Conservation (phyloP, 1,139 yeast genomes). For the Kluyveromyces marxianus region DNA sequence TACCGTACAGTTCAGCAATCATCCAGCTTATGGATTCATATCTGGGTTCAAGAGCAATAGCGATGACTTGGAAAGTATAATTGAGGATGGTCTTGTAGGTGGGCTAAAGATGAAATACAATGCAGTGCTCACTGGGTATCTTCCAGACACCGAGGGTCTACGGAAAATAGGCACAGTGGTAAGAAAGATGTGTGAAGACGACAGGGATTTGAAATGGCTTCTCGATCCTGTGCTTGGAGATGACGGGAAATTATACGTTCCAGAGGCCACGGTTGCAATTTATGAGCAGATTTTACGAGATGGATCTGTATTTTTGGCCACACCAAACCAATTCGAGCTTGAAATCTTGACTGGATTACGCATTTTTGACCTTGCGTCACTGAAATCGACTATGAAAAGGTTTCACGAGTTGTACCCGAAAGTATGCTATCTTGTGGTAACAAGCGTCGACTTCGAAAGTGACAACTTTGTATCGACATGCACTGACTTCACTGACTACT, state of each 20-base stretch:
- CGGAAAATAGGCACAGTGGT: conserved; percentile 30
- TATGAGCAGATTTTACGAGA: conserved; percentile 50
- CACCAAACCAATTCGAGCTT: conserved; percentile 90
- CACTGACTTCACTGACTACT: conserved; percentile 28
- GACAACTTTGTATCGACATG: conserved; percentile 46
- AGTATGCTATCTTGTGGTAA: conserved; percentile 60
- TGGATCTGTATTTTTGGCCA: conserved; percentile 55
- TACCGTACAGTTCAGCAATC: conserved; percentile 75
- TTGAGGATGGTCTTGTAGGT: conserved; percentile 42
- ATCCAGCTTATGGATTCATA: conserved; percentile 66
- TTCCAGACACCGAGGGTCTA: conserved; percentile 50
- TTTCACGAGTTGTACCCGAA: conserved; percentile 44
- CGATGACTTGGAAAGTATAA: conserved; percentile 35
- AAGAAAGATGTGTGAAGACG: conserved; percentile 13
- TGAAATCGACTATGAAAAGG: conserved; percentile 40
- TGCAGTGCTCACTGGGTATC: conserved; percentile 65
- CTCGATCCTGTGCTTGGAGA: conserved; percentile 96
- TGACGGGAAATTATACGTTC: conserved; percentile 74
- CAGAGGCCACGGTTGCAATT: conserved; percentile 56
- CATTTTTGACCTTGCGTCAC: conserved; percentile 36
- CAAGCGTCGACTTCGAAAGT: conserved; percentile 39
- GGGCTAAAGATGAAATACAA: conserved; percentile 40
- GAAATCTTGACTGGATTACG: conserved; percentile 57
- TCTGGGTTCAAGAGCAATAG: conserved; percentile 40
- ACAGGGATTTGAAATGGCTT: conserved; percentile 41